A percentile compares a stretch with the other conserved stretches of the same genome.
These are phyloP conservation scores for Verticillium nonalfalfae DNA, from an alignment of 2,329 filamentous ascomycete species.

Conservation along the genomic window DNA sequence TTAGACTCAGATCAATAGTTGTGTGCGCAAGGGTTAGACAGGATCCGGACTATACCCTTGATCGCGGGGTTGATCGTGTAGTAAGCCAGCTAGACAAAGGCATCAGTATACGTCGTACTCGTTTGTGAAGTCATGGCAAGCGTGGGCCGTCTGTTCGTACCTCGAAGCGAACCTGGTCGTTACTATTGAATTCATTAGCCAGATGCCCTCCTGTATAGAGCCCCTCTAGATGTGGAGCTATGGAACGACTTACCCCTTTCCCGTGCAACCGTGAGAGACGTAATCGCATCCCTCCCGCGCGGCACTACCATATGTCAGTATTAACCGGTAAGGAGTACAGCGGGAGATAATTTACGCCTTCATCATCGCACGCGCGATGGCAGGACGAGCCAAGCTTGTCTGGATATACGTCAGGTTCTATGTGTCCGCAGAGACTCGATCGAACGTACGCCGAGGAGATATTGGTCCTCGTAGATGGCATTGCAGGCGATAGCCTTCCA, in stretches of 20 bases:
- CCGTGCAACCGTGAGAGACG: constrained; percentile 49
- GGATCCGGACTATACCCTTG: neutral
- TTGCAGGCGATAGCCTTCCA: constrained; percentile 46
- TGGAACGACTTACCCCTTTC: constrained; percentile 38
- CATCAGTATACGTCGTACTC: neutral
- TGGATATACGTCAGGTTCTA: neutral
- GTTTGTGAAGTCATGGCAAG: neutral
- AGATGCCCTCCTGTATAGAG: too few relatives aligned
- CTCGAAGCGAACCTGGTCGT: constrained; percentile 1
- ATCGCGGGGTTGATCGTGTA: neutral
- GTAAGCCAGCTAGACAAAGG: neutral
- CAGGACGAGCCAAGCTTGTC: constrained; percentile 56
- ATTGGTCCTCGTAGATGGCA: constrained; percentile 46
- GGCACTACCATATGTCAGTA: neutral
- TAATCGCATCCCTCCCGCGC: constrained; percentile 30
- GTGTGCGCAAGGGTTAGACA: neutral
- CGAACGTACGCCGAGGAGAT: constrained; percentile 30
- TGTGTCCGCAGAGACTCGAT: neutral
- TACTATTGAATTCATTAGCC: constrained; percentile 20
- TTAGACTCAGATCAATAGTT: neutral
- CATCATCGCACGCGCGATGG: constrained; percentile 46
- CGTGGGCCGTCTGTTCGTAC: neutral
- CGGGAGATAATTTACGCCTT: constrained; percentile 33
- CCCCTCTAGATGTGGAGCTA: neutral
- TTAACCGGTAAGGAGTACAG: neutral